phyloP scores from a whole-genome alignment of 768 basidiomycete species.

The Mycena filopes region DNA sequence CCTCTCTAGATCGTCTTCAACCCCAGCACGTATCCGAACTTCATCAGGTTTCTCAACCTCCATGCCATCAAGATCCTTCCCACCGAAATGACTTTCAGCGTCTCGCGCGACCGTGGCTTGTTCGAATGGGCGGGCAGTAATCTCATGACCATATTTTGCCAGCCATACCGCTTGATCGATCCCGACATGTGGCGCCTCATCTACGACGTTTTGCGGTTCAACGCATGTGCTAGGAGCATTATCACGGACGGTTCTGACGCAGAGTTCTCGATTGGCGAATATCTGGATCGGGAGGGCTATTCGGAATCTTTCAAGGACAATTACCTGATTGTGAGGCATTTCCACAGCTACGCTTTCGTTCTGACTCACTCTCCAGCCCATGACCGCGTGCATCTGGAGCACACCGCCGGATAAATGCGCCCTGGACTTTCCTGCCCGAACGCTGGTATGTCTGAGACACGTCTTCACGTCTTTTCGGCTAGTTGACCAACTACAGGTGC shows the following conservation, averaged over 20 bases:
- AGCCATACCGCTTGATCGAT: conserved; percentile 68
- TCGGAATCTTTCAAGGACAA: conserved; percentile 76
- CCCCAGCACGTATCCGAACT: conserved; percentile 82
- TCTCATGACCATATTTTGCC: conserved; percentile 72
- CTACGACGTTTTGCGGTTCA: conserved; percentile 79
- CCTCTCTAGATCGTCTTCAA: conserved; percentile 75
- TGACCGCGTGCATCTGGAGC: conserved; percentile 87
- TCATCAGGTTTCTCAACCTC: conserved; percentile 71
- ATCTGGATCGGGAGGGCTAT: conserved; percentile 71
- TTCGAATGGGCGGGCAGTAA: conserved; percentile 86
- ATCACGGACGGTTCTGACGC: conserved; percentile 48
- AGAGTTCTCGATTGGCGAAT: conserved; percentile 68
- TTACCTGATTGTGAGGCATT: conserved; percentile 71
- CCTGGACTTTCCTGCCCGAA: conserved; percentile 75
- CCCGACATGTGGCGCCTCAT: conserved; percentile 78
- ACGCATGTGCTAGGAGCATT: conserved; percentile 68
- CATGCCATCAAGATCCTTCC: conserved; percentile 60
- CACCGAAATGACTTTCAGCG: conserved; percentile 83
- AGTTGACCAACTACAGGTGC: conserved; percentile 51
- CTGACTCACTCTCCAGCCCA: conserved; percentile 58
- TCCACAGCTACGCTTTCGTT: conserved; percentile 3
- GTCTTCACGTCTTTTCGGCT: background rate
- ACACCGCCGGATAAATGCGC: conserved; percentile 77
- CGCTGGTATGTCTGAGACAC: conserved; percentile 54
- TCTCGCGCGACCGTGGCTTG: conserved; percentile 73